Evolutionary conservation across 371 early-diverging fungal species (phyloP), one percentile per base, ranked within the genome.

Genomic region (Massospora cicadina): DNA sequence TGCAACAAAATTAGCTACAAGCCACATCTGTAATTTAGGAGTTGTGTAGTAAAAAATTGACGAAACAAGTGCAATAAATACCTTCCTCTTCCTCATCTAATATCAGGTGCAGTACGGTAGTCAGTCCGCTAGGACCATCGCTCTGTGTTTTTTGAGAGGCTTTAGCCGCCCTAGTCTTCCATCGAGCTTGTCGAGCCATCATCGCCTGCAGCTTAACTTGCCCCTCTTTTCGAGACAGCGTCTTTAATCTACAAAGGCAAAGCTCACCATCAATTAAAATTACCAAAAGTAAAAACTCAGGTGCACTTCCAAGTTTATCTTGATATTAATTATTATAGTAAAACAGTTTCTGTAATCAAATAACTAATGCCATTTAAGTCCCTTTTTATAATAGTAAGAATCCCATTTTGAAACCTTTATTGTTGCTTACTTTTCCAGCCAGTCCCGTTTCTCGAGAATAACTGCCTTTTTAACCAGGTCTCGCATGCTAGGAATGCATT

Each of bases 401-500:
- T 54, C 21, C 23, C 23, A 54, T 21, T 54, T 54, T 10, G 26
- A n/a, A 23, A 57, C 26, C 17, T 23, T 12, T n/a, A 17, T 23
- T 57, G 12, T 26, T 23, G 56, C 76, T 65, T 74, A 89, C 83
- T 77, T 86, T 67, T 82, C 85, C 33, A 93, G 77, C 98, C 98
- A 98, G 68, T 90, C 89, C 63, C 87, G 87, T 73, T 95, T 76
- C 69, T 95, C 93, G 13, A 78, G 73, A 13, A 87, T 78, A 0
- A 96, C 93, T 1, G 87, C 85, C 57, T 81, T 82, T 70, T 90
- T 85, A 63, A 98, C 83, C 33, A 78, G 80, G 26, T 86, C 79
- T 71, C 90, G 87, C 79, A 93, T 83, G 13, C 78, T 75, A 5
- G 94, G 95, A 33, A 96, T 80, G 65, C 89, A 85, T 62, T 87